phyloP scores from a whole-genome alignment of 2,329 filamentous ascomycete species.

The Cadophora malorum region DNA sequence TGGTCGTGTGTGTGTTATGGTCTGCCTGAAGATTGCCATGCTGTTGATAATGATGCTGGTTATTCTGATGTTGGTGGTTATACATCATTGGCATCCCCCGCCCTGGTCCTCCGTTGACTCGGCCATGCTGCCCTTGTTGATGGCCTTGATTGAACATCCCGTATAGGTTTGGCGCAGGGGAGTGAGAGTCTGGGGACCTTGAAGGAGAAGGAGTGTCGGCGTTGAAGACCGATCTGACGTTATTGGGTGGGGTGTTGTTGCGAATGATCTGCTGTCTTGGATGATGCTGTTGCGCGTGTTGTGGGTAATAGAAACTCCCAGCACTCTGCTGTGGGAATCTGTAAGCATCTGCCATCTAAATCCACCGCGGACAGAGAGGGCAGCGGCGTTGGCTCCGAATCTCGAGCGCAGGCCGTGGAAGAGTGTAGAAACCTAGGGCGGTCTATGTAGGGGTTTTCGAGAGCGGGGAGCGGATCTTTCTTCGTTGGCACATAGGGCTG shows the following conservation, averaged over 20 bases:
- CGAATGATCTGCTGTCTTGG: constrained; percentile 53
- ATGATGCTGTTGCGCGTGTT: constrained; percentile 48
- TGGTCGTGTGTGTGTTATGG: constrained; percentile 59
- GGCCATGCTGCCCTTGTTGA: constrained; percentile 75
- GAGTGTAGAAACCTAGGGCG: constrained; percentile 20
- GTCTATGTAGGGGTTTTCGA: constrained; percentile 41
- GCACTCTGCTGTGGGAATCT: constrained; percentile 65
- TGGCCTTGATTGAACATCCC: constrained; percentile 76
- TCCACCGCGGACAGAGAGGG: constrained; percentile 39
- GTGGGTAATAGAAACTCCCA: constrained; percentile 64
- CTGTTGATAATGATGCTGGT: constrained; percentile 65
- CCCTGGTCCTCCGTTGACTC: constrained; percentile 75
- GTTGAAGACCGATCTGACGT: constrained; percentile 48
- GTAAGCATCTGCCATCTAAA: constrained; percentile 75
- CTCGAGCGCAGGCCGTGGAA: constrained; percentile 37
- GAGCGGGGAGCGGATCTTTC: constrained; percentile 42
- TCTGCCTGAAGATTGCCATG: constrained; percentile 66
- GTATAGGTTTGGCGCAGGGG: constrained; percentile 45
- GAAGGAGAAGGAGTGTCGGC: constrained; percentile 61
- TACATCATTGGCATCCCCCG: constrained; percentile 70
- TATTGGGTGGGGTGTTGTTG: constrained; percentile 51
- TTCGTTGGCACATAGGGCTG: constrained; percentile 47
- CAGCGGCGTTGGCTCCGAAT: constrained; percentile 37
- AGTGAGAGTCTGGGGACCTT: constrained; percentile 58
- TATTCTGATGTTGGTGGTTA: constrained; percentile 69